phyloP scores from a whole-genome alignment of 371 early-diverging fungal species.

The Quaeritorhiza haematococci region DNA sequence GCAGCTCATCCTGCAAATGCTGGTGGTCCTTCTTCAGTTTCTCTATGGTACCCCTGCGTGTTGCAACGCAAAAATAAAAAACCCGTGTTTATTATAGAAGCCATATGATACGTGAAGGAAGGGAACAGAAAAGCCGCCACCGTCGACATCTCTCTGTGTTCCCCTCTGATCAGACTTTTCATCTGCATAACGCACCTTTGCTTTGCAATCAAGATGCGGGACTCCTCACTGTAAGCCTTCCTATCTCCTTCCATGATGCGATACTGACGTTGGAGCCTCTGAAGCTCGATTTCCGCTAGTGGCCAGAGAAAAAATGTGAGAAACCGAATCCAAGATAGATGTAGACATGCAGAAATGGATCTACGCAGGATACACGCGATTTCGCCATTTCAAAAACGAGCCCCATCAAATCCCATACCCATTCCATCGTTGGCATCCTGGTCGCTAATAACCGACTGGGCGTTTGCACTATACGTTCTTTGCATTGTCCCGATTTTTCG shows the following conservation, averaged over 20 bases:
- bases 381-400: not conserved
- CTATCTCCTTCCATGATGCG: slow-evolving; percentile 60
- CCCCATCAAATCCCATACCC: slow-evolving; percentile 14
- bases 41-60: slow-evolving; percentile 39
- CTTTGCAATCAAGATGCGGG: slow-evolving; percentile 42
- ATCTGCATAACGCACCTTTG: slow-evolving; percentile 33
- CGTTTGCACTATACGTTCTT: too few relatives aligned
- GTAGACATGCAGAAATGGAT: not conserved
- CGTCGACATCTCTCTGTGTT: not conserved
- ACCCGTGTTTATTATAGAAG: not conserved
- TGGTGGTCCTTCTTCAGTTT: slow-evolving; percentile 46
- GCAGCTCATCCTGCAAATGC: slow-evolving; percentile 40
- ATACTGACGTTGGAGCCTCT: slow-evolving; percentile 52
- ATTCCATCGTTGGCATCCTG: slow-evolving; percentile 42
- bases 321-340: not conserved
- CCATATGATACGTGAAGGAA: too few relatives aligned
- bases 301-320: not conserved
- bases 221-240: slow-evolving; percentile 53
- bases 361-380: not conserved
- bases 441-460: slow-evolving; percentile 31
- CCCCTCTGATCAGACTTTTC: too few relatives aligned
- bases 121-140: not conserved
- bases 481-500: too few relatives aligned
- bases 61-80: not conserved
- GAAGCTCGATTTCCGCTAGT: slow-evolving; percentile 49